Conservation (phyloP, 441 rosid species). For the Lepidium campestre region DNA sequence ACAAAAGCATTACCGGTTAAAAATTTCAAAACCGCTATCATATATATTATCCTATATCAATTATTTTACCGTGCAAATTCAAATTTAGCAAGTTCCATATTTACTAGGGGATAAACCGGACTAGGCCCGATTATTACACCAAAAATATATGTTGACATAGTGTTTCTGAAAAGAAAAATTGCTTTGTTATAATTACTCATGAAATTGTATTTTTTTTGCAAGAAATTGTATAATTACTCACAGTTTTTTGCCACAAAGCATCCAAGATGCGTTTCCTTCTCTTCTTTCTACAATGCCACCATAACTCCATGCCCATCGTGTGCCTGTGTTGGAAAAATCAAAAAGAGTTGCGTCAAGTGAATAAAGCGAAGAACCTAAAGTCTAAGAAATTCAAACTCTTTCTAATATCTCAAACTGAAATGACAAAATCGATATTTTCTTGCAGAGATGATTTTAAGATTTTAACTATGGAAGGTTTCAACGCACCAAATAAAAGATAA, state of each 20-base stretch:
- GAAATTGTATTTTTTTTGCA: no score
- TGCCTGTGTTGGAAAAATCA: conserved; percentile 74
- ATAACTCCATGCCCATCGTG: conserved; percentile 78
- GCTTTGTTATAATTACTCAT: no score
- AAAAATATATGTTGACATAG: no score
- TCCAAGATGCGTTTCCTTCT: conserved; percentile 63
- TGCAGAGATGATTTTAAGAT: conserved; percentile 64
- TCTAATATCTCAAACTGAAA: not conserved
- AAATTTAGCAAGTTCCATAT: no score
- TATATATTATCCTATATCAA: no score
- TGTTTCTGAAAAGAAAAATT: no score
- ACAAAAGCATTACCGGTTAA: no score
- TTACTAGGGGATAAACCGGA: no score
- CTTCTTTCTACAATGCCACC: conserved; percentile 79
- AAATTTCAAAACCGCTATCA: no score
- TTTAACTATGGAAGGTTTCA: conserved; percentile 42
- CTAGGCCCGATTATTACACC: no score
- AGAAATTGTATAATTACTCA: no score
- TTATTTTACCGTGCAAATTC: no score
- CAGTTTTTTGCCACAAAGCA: conserved; percentile 72
- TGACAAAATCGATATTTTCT: not conserved
- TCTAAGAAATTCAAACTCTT: not conserved
- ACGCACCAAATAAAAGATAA: conserved; percentile 53
- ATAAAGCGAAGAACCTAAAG: not conserved
- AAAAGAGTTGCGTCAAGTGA: conserved; percentile 57